phyloP scores from a whole-genome alignment of 225 moss, liverwort and hornwort genomes.

The Pseudoscleropodium purum region DNA sequence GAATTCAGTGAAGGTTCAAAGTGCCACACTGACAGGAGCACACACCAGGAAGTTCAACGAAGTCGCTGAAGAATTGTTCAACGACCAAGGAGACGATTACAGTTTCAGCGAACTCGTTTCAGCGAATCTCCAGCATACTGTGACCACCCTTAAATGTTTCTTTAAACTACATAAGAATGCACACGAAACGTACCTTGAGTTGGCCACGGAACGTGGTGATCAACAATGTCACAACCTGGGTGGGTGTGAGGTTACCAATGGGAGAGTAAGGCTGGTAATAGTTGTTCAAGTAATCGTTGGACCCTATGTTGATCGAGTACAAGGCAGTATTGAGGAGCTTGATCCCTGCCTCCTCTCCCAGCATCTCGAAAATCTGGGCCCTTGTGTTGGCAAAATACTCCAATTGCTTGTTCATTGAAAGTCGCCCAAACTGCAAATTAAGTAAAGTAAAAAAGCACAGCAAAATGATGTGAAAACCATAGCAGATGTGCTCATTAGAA shows the following conservation, averaged over 20 bases:
- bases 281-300: conserved; percentile 81
- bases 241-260: conserved; percentile 15
- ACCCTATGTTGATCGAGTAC: conserved; percentile 50
- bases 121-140: neutral
- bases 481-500: neutral
- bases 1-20: neutral
- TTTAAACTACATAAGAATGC: neutral
- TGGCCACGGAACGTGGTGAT: conserved; percentile 5
- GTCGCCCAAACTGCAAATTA: conserved; percentile 8
- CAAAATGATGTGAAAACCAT: neutral
- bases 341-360: conserved; percentile 31
- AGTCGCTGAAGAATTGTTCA: neutral
- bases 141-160: neutral
- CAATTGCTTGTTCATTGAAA: conserved; percentile 41
- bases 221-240: conserved; percentile 7
- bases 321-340: conserved; percentile 25
- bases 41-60: neutral
- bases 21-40: neutral
- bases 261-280: conserved; percentile 47
- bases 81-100: neutral
- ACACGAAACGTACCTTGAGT: conserved; percentile 3
- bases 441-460: neutral
- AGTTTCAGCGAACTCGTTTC: neutral
- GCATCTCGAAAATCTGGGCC: conserved; percentile 25
- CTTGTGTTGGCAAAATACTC: conserved; percentile 39